Evolutionary conservation across 2,329 filamentous ascomycete genomes (phyloP).

Genomic region (Fusarium nygamai): DNA sequence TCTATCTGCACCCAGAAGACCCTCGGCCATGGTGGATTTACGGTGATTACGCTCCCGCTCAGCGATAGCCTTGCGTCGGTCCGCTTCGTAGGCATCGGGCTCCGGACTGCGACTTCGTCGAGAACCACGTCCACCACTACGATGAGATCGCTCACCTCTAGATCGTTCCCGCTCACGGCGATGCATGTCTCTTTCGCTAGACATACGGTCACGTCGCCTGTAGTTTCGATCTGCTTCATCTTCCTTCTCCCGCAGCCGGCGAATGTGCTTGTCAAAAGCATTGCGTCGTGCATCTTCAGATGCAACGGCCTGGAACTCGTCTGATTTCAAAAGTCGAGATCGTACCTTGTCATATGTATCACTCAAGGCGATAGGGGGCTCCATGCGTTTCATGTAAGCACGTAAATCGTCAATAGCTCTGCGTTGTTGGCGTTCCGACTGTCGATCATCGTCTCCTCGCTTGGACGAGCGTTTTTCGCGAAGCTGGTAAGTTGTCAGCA

Average conservation of each 20-base stretch:
- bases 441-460: slow-evolving; percentile 84
- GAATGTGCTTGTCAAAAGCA: slow-evolving; percentile 92
- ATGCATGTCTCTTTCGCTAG: slow-evolving; percentile 61
- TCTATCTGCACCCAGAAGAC: slow-evolving; percentile 63
- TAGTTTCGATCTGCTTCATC: slow-evolving; percentile 78
- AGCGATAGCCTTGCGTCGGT: slow-evolving; percentile 90
- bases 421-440: slow-evolving; percentile 86
- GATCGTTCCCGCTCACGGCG: slow-evolving; percentile 70
- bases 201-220: slow-evolving; percentile 67
- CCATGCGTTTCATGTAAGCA: slow-evolving; percentile 86
- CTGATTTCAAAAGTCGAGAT: slow-evolving; percentile 78
- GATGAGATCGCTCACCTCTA: slow-evolving; percentile 71
- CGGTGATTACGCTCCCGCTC: slow-evolving; percentile 94
- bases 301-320: slow-evolving; percentile 85
- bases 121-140: slow-evolving; percentile 63
- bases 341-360: slow-evolving; percentile 93
- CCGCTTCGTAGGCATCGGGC: slow-evolving; percentile 92
- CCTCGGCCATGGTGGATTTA: slow-evolving; percentile 77
- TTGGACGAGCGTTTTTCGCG: slow-evolving; percentile 85
- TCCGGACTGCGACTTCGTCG: slow-evolving; percentile 89
- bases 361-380: slow-evolving; percentile 79
- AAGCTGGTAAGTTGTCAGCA: slow-evolving; percentile 60
- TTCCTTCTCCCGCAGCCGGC: slow-evolving; percentile 90
- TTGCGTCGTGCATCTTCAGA: slow-evolving; percentile 83
- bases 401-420: slow-evolving; percentile 86